Conservation (phyloP, 139 green algal species). For the Chlamydomonas sp. region DNA sequence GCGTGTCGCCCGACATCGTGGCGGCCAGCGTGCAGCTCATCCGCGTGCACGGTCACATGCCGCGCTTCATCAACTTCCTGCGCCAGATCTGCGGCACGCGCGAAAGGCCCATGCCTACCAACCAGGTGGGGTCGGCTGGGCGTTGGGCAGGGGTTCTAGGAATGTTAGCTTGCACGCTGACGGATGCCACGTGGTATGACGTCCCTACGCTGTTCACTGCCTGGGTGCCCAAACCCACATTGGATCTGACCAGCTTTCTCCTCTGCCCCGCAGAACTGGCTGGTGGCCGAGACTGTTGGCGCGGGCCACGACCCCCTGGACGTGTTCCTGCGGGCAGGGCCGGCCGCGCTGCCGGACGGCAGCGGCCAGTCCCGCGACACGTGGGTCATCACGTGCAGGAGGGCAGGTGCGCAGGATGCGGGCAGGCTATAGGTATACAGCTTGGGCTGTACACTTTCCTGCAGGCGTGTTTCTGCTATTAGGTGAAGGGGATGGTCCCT, state of each 20-base stretch:
- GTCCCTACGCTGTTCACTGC: no score
- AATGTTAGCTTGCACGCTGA: neutral
- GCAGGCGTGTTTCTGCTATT: no score
- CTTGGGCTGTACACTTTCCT: neutral
- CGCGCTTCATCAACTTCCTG: conserved; percentile 50
- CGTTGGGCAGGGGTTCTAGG: neutral
- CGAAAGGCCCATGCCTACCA: conserved; percentile 44
- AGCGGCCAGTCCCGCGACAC: neutral
- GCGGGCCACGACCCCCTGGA: conserved; percentile 4
- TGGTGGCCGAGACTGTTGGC: conserved; percentile 30
- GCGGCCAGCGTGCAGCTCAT: conserved; percentile 33
- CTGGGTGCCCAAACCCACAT: neutral
- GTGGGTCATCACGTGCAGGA: conserved; percentile 23
- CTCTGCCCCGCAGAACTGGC: conserved; percentile 30
- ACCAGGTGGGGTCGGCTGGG: conserved; percentile 19
- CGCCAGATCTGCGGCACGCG: conserved; percentile 40
- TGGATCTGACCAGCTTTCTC: neutral
- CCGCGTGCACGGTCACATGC: conserved; percentile 18
- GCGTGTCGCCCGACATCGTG: conserved; percentile 19
- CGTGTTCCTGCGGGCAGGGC: conserved; percentile 21
- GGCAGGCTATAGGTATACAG: neutral
- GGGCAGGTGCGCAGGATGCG: neutral
- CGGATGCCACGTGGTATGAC: no score
- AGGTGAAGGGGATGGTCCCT: no score
- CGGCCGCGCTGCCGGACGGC: neutral